Evolutionary conservation across 2,329 filamentous ascomycete species (phyloP).

Genomic region (Aspergillus sp.): DNA sequence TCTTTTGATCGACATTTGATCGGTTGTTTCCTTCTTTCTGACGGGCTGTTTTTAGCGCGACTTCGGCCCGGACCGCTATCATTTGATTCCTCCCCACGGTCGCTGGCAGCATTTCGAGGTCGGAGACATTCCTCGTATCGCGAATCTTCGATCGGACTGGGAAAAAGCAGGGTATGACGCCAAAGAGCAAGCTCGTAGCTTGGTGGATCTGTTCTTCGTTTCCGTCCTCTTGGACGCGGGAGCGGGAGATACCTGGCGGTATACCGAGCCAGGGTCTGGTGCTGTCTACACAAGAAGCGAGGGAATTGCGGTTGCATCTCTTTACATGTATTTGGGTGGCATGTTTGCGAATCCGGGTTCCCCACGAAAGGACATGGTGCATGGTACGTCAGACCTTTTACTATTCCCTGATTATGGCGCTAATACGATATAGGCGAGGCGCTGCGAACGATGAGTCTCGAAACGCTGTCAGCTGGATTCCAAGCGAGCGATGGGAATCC

Average conservation of each 20-base stretch:
- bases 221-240: constrained; percentile 60
- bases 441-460: constrained; percentile 29
- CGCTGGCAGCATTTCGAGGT: constrained; percentile 1
- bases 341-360: constrained; percentile 29
- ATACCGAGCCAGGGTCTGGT: constrained; percentile 37
- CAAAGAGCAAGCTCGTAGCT: constrained; percentile 21
- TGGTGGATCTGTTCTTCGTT: constrained; percentile 63
- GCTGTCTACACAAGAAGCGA: constrained; percentile 45
- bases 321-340: constrained; percentile 51
- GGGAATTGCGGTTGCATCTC: constrained; percentile 51
- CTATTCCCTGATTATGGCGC: neutral
- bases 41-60: neutral
- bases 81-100: neutral
- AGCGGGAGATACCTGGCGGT: constrained; percentile 52
- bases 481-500: constrained; percentile 47
- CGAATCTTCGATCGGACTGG: neutral
- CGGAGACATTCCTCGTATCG: neutral
- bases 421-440: constrained; percentile 7
- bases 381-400: neutral
- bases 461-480: constrained; percentile 38
- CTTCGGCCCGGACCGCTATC: neutral
- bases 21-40: neutral
- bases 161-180: constrained; percentile 3
- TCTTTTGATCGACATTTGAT: neutral
- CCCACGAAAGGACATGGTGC: constrained; percentile 11